phyloP scores from a whole-genome alignment of 257 asterid species.

The Lithospermum erythrorhizon region DNA sequence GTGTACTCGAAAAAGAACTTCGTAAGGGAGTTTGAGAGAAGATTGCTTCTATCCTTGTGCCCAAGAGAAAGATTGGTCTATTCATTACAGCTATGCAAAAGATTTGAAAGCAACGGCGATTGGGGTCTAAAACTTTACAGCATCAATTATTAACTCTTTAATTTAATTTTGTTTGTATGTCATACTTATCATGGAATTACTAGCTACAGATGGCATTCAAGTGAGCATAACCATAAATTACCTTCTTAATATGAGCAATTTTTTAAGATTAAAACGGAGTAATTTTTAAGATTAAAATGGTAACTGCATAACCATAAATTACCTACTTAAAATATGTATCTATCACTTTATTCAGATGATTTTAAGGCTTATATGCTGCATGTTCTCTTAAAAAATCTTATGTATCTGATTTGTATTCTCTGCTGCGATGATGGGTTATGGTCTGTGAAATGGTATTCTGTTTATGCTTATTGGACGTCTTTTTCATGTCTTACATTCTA shows the following conservation, averaged over 20 bases:
- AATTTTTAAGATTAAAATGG: no score
- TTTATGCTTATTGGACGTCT: no score
- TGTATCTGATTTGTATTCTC: neutral
- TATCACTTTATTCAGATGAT: neutral
- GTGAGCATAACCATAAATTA: no score
- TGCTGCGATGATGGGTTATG: no score
- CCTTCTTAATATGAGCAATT: no score
- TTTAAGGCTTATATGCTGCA: neutral
- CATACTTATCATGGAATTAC: neutral
- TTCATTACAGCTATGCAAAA: constrained; percentile 94
- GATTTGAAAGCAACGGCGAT: constrained; percentile 82
- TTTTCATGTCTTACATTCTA: no score
- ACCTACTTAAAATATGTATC: no score
- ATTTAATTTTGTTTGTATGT: constrained; percentile 4
- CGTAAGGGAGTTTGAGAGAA: constrained; percentile 88
- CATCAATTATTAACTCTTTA: constrained; percentile 5
- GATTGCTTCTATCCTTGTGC: constrained; percentile 79
- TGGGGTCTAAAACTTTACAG: constrained; percentile 52
- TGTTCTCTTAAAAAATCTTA: neutral
- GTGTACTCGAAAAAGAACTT: constrained; percentile 94
- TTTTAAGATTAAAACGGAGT: no score
- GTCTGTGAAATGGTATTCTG: no score
- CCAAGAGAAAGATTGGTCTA: constrained; percentile 98
- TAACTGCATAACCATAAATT: no score
- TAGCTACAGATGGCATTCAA: neutral